A percentile compares a stretch with the other conserved stretches of the same genome.
These are phyloP conservation scores for Raphanus raphanistrum DNA, from an alignment of 345 rosid species.

Conservation along the genomic window DNA sequence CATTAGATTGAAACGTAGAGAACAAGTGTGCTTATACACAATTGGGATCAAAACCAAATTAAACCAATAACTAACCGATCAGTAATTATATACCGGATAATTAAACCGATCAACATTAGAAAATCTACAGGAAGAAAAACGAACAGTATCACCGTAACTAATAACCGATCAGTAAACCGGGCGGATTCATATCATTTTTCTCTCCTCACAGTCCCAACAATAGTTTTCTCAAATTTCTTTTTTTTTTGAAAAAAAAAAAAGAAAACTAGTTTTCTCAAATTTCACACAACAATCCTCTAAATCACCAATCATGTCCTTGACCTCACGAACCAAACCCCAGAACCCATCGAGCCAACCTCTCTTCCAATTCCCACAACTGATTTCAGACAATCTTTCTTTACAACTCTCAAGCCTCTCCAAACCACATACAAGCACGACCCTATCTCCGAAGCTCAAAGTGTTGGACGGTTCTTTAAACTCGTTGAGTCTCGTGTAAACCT, in stretches of 20 bases:
- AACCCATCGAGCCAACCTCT: slow-evolving; percentile 48
- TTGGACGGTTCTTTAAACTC: slow-evolving; percentile 61
- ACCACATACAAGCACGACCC: slow-evolving; percentile 63
- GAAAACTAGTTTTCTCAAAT: slow-evolving; percentile 22
- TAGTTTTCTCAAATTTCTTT: too few relatives aligned
- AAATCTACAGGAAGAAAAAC: slow-evolving; percentile 52
- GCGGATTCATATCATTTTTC: slow-evolving; percentile 51
- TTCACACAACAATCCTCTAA: slow-evolving; percentile 11
- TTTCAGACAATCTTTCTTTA: slow-evolving; percentile 44
- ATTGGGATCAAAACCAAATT: too few relatives aligned
- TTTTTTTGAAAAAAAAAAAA: too few relatives aligned
- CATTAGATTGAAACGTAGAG: neutral
- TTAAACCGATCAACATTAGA: slow-evolving; percentile 25
- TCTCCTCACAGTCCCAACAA: slow-evolving; percentile 29
- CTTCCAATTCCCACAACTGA: slow-evolving; percentile 38
- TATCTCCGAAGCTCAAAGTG: slow-evolving; percentile 55
- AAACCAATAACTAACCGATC: too few relatives aligned
- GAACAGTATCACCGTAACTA: slow-evolving; percentile 34
- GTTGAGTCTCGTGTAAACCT: slow-evolving; percentile 49
- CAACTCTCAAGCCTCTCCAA: slow-evolving; percentile 57
- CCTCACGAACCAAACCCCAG: slow-evolving; percentile 52
- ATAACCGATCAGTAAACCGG: slow-evolving; percentile 56
- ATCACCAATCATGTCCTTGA: slow-evolving; percentile 40
- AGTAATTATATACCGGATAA: neutral
- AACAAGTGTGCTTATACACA: neutral